Evolutionary conservation across 2,329 filamentous ascomycete species (phyloP).

Genomic region (Microsporum audouinii): DNA sequence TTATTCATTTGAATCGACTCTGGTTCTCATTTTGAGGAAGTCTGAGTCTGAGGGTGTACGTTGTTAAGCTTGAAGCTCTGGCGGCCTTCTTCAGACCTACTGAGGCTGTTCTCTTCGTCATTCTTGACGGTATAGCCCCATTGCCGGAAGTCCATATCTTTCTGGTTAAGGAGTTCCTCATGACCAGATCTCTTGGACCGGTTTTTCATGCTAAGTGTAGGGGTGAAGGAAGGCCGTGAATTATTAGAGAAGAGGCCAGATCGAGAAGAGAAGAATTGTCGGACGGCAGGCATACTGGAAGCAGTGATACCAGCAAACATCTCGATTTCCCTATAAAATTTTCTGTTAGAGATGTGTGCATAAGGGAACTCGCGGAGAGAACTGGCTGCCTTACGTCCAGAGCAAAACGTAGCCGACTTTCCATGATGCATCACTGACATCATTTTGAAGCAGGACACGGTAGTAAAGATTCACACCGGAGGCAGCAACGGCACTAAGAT

Average conservation of each 20-base stretch:
- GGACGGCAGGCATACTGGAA: constrained; percentile 1
- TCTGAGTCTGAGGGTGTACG: background rate
- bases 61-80: background rate
- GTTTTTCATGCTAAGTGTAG: background rate
- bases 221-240: background rate
- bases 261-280: constrained; percentile 1
- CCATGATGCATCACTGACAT: constrained; percentile 4
- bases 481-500: background rate
- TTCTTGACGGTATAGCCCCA: background rate
- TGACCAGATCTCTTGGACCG: background rate
- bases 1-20: background rate
- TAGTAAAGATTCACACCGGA: constrained; percentile 1
- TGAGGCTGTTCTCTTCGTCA: background rate
- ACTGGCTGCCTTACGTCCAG: background rate
- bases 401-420: constrained; percentile 3
- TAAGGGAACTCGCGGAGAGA: background rate
- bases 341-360: background rate
- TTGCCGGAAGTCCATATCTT: background rate
- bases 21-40: background rate
- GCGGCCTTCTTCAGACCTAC: background rate
- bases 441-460: background rate
- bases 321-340: background rate
- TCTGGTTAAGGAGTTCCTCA: background rate
- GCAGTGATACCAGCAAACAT: constrained; percentile 5
- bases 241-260: background rate